phyloP scores from a whole-genome alignment of 495 filamentous ascomycete genomes.

The Pseudotulostoma volvatum region DNA sequence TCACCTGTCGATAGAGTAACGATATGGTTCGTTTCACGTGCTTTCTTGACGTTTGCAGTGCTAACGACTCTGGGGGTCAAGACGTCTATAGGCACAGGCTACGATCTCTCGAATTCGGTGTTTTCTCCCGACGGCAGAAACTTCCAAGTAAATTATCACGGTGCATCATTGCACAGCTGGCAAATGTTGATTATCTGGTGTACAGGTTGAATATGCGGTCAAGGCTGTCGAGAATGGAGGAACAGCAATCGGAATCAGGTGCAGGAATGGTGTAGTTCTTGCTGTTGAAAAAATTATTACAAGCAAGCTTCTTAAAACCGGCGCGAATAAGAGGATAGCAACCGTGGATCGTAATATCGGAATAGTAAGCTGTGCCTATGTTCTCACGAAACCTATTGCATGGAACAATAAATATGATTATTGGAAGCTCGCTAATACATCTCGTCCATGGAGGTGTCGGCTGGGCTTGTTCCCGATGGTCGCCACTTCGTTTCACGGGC shows the following conservation, averaged over 20 bases:
- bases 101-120: slow-evolving; percentile 97
- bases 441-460: slow-evolving; percentile 49
- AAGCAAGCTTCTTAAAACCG: slow-evolving; percentile 84
- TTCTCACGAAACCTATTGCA: too few relatives aligned
- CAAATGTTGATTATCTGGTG: too few relatives aligned
- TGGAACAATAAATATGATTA: neutral
- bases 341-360: slow-evolving; percentile 89
- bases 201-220: slow-evolving; percentile 83
- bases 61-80: too few relatives aligned
- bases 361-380: slow-evolving; percentile 69
- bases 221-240: slow-evolving; percentile 98
- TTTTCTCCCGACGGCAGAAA: slow-evolving; percentile 98
- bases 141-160: slow-evolving; percentile 54
- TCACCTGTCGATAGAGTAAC: too few relatives aligned
- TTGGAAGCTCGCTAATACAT: neutral
- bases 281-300: slow-evolving; percentile 92
- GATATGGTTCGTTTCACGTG: too few relatives aligned
- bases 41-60: too few relatives aligned
- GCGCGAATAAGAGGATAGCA: slow-evolving; percentile 90
- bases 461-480: slow-evolving; percentile 86
- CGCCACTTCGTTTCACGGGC: slow-evolving; percentile 89
- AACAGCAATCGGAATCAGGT: slow-evolving; percentile 89
- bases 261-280: slow-evolving; percentile 91
- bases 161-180: too few relatives aligned
- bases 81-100: slow-evolving; percentile 99